Conservation (phyloP, 352 stramenopile genomes). For the Globisporangium barbulae region DNA sequence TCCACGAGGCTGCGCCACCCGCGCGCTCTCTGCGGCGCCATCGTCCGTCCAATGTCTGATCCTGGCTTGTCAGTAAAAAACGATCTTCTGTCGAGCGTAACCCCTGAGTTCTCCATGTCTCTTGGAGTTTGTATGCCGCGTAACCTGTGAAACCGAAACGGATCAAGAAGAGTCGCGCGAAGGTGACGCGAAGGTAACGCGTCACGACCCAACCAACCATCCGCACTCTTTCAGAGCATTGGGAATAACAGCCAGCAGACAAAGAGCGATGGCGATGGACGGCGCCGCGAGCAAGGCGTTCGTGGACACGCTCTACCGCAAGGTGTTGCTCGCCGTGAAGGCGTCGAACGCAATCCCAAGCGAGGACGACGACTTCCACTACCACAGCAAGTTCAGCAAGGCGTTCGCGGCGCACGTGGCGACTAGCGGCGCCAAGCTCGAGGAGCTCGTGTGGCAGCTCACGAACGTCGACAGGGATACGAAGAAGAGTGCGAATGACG, state of each 20-base stretch:
- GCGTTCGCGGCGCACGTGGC: slow-evolving; percentile 44
- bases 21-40: slow-evolving; percentile 8
- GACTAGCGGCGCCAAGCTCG: slow-evolving; percentile 32
- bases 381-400: slow-evolving; percentile 71
- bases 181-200: slow-evolving; percentile 13
- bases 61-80: background rate
- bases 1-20: slow-evolving; percentile 64
- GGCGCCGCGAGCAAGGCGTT: slow-evolving; percentile 27
- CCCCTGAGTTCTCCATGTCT: background rate
- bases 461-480: slow-evolving; percentile 24
- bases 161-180: slow-evolving; percentile 5
- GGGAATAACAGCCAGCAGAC: background rate
- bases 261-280: slow-evolving; percentile 15
- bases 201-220: slow-evolving; percentile 11
- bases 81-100: background rate
- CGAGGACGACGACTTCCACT: slow-evolving; percentile 85
- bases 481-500: slow-evolving; percentile 12
- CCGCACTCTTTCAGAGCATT: background rate
- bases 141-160: background rate
- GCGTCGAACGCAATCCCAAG: slow-evolving; percentile 73
- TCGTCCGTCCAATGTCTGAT: background rate
- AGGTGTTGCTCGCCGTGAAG: slow-evolving; percentile 76
- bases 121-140: background rate
- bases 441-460: slow-evolving; percentile 54
- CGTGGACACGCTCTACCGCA: slow-evolving; percentile 66